Base-by-base conservation (phyloP, 2,329 filamentous ascomycete genomes). In the Aspergillus awamori region DNA sequence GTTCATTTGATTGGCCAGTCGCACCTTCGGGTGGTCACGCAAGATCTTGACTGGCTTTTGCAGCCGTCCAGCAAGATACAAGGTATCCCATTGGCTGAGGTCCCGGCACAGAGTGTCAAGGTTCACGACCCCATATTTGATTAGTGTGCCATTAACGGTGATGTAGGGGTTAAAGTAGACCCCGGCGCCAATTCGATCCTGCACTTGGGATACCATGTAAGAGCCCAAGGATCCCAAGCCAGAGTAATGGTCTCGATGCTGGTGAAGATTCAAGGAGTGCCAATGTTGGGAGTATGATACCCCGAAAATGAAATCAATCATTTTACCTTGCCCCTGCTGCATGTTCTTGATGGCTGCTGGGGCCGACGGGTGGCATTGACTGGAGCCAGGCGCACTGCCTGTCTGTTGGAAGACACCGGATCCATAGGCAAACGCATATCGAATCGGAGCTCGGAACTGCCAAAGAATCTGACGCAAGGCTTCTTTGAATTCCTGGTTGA, bases 1-100 rank as follows among this genome's bases (percentile, higher is more conserved):
- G 75, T 99, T 99, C 76, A 96, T 89, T 77, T 99, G 95, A 76
- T 99, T 98, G 4, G 94, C 92, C 33, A 98, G 86, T 33, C 95
- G 91, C 43, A 99, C 93, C 53, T 89, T 89, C 0, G 95, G 92
- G 71, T 99, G 92, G 74, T 99, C 95, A 54, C 93, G 89, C 17
- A 99, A 85, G 67, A 99, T 98, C 81, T 99, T 98, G 77, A 97
- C 95, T 1, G 95, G 95, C 76, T 99, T 99, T 66, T 99, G 95
- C 56, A 99, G 84, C 36, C 95, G 90, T 4, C 95, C 95, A 5
- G 96, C 95, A n/a, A 99, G 86, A 76, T 99, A 99, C 26, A 99
- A 82, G 0, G 92, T 97, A 64, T 97, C 89, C 95, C 95, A 99
- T 61, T 93, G 87, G 30, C 87, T 90, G 24, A 99, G 84, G 74